Conservation (phyloP, 2,329 filamentous ascomycete species). For the Macrophomina tecta region DNA sequence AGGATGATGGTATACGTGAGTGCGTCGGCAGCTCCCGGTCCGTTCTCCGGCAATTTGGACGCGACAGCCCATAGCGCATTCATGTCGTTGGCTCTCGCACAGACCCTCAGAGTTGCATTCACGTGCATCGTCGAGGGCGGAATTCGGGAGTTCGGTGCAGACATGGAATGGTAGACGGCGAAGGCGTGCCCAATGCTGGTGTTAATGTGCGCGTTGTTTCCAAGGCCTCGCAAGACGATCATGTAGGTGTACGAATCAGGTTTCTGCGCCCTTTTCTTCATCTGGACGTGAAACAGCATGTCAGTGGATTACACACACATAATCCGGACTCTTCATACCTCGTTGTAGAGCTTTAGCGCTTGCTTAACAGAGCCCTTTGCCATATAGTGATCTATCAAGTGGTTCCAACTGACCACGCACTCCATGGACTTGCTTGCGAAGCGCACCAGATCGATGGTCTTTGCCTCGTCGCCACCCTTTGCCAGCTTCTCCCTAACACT, state of each 20-base stretch:
- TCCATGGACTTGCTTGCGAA: constrained; percentile 67
- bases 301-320: constrained; percentile 20
- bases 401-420: constrained; percentile 85
- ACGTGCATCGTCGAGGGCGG: constrained; percentile 80
- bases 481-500: constrained; percentile 68
- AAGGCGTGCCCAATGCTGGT: constrained; percentile 70
- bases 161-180: constrained; percentile 78
- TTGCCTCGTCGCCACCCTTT: constrained; percentile 62
- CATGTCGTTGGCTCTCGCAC: constrained; percentile 74
- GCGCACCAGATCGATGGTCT: constrained; percentile 72
- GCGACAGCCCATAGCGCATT: constrained; percentile 81
- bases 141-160: constrained; percentile 65
- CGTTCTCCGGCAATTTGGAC: constrained; percentile 70
- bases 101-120: constrained; percentile 87
- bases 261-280: constrained; percentile 89
- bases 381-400: constrained; percentile 76
- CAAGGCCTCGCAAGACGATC: constrained; percentile 78
- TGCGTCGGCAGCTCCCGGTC: constrained; percentile 68
- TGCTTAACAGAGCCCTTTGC: constrained; percentile 63
- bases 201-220: constrained; percentile 63
- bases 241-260: constrained; percentile 87
- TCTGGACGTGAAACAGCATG: constrained; percentile 57
- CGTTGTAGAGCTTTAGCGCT: constrained; percentile 86
- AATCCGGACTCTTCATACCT: constrained; percentile 59
- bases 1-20: constrained; percentile 84